Base-by-base conservation (phyloP, 2,329 filamentous ascomycete species). In the Trichoderma guizhouense region DNA sequence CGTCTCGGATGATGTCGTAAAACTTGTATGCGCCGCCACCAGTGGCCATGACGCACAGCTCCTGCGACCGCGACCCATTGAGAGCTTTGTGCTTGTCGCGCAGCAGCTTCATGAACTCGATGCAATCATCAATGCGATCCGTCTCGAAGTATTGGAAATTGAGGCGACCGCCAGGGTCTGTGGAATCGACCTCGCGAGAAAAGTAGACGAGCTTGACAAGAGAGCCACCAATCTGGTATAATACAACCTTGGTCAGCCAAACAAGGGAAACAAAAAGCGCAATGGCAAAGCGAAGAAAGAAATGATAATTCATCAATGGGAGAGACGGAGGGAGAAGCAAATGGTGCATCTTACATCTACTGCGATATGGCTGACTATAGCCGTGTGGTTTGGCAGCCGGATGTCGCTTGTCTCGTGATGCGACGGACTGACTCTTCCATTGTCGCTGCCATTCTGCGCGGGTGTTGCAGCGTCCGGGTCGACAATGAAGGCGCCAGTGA, bases 81-180 rank as follows among this genome's bases (percentile, higher is more conserved):
- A 92, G 87, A 67, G 87, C 87, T 76, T 92, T 86, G 78, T 97
- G 93, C 78, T 97, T 93, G 77, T 92, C 88, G 81, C 97, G 94
- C 74, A 98, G 85, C 76, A 93, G 89, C 76, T 91, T 89, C 87
- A 99, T 94, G 79, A 97, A 98, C 77, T 94, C 91, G 75, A 99
- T 92, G 82, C 95, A 98, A 74, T 96, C 90, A 78, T 97, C 94
- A 78, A 99, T 97, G 72, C 90, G 90, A 78, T 98, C 94, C 5
- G 96, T 98, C 84, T 99, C 96, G 83, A 98, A 98, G 78, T 92
- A 97, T 78, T 97, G 88, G 79, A 99, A 99, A 82, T 97, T 97
- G 69, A 99, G 86, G 28, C 96, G 91, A 70, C 96, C 96, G 71
- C 96, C 96, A 64, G 92, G 91, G 76, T 95, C 92, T 32, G 87